Conservation (phyloP, 2,329 filamentous ascomycete species). For the Lanzia echinophila region DNA sequence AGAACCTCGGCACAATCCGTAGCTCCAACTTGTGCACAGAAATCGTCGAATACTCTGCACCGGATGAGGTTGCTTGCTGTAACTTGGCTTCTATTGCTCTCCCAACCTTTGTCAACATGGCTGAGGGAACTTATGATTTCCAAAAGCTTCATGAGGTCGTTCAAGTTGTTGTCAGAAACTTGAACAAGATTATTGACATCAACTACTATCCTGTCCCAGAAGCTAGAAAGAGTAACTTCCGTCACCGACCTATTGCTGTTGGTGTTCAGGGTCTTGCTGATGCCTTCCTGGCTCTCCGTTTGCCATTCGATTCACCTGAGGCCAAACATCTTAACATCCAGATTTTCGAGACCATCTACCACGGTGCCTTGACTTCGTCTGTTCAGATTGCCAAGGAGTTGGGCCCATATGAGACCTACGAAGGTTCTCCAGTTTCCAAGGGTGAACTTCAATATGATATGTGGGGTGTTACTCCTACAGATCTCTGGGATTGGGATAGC, state of each 20-base stretch:
- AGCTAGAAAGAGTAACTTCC: constrained; percentile 92
- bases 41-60: constrained; percentile 94
- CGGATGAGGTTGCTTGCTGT: constrained; percentile 97
- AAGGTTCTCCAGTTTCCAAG: constrained; percentile 89
- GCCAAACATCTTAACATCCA: constrained; percentile 92
- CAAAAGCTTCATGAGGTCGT: constrained; percentile 92
- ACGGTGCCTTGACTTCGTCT: constrained; percentile 85
- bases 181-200: constrained; percentile 97
- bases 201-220: constrained; percentile 98
- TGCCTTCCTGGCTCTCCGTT: constrained; percentile 91
- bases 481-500: constrained; percentile 92
- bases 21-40: constrained; percentile 99
- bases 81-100: constrained; percentile 93
- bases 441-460: constrained; percentile 97
- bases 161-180: constrained; percentile 85
- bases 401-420: constrained; percentile 82
- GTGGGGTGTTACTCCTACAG: constrained; percentile 90
- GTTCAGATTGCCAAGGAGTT: constrained; percentile 76
- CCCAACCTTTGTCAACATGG: constrained; percentile 84
- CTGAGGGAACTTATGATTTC: constrained; percentile 84
- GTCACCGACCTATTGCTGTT: constrained; percentile 90
- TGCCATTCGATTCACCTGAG: constrained; percentile 95
- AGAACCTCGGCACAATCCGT: constrained; percentile 97
- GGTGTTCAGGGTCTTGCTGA: constrained; percentile 97
- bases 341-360: constrained; percentile 99